phyloP scores from a whole-genome alignment of 1,284 basidiomycete species.

The Stereum hirsutum region DNA sequence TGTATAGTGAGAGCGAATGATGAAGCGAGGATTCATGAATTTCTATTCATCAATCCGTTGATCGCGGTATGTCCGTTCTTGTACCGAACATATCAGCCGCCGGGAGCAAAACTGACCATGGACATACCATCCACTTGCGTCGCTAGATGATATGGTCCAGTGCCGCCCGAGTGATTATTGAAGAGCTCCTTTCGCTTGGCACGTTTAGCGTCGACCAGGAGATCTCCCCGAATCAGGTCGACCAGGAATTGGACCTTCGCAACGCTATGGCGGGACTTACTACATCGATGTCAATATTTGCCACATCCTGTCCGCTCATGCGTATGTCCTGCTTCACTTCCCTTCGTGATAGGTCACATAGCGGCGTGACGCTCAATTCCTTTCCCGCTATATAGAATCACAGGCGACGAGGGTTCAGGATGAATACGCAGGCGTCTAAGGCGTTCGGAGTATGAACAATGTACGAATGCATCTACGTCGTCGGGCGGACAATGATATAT shows the following conservation, averaged over 20 bases:
- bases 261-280: background rate
- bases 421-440: background rate
- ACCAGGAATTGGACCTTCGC: background rate
- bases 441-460: too few relatives aligned
- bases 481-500: too few relatives aligned
- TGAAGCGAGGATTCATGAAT: slow-evolving; percentile 9
- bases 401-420: background rate
- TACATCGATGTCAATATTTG: background rate
- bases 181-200: background rate
- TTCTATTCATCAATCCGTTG: slow-evolving; percentile 15
- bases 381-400: background rate
- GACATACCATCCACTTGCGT: too few relatives aligned
- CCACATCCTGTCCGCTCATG: background rate
- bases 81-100: too few relatives aligned
- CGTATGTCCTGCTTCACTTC: background rate
- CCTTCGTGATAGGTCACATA: too few relatives aligned
- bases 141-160: slow-evolving; percentile 19
- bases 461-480: too few relatives aligned
- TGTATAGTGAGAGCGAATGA: slow-evolving; percentile 11
- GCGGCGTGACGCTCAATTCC: too few relatives aligned
- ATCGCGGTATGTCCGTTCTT: slow-evolving; percentile 21
- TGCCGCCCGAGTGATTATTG: slow-evolving; percentile 3
- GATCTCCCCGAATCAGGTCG: background rate
- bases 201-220: background rate
- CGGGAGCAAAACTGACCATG: too few relatives aligned